Base-by-base conservation (phyloP, 2,329 filamentous ascomycete genomes). In the Diaporthe citrichinensis region DNA sequence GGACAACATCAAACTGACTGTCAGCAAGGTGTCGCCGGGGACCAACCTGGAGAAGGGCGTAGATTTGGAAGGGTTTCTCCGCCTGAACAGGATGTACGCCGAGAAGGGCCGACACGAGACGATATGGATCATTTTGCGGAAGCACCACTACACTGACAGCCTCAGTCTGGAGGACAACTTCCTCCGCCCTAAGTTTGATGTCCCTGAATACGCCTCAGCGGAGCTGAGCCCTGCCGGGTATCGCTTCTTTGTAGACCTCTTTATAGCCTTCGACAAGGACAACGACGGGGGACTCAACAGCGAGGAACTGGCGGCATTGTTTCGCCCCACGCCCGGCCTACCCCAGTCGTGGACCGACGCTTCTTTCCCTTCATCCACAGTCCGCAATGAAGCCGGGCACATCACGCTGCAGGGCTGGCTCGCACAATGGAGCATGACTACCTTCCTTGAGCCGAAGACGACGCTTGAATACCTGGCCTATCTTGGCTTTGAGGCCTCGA, bases 371-470 rank as follows among this genome's bases (percentile, higher is more conserved):
- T 95, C 94, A 0, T 98, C 95, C 34, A 98, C 97, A 0, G 96
- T 98, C 25, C 93, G 95, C 57, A 98, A 98, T 81, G 97, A 99
- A 84, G 95, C 95, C 12, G 97, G 97, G 0, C 92, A 98, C 82
- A 96, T 99, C 77, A 99, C 97, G 1, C 88, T 99, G 5, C 97
- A 99, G 84, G 97, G 97, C 2, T 99, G 97, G 97, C 90, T 99
- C 51, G 97, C 97, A 5, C 97, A 99, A 81, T 99, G 97, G 97
- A 98, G 96, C 83, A 99, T 99, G 97, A 99, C 97, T 0, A 99
- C 97, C 0, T 99, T 98, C 80, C 92, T 97, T 76, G 96, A 97
- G 74, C 96, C 97, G 17, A 97, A 97, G 82, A 98, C 95, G 0
- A 98, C 97, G 0, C 89, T 99, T 5, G 96, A 97, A 80, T 99